Conservation (phyloP, 495 filamentous ascomycete genomes). For the Penicillium tannophilum region DNA sequence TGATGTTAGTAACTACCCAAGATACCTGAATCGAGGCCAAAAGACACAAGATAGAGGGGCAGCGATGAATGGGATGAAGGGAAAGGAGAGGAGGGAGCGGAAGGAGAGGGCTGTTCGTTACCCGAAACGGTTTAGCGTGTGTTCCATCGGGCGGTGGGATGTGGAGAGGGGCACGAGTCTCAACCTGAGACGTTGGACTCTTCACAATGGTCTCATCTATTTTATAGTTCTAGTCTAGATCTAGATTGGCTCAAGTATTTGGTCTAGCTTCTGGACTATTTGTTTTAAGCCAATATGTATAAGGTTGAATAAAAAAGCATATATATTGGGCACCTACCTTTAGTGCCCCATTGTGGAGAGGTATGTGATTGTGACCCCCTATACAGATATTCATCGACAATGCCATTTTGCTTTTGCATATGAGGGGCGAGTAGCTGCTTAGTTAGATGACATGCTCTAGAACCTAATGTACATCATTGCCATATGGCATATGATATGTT, state of each 20-base stretch:
- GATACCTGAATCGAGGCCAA: constrained; percentile 3
- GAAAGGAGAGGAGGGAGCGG: constrained; percentile 30
- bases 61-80: constrained; percentile 16
- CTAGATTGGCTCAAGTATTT: neutral
- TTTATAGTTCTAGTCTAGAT: neutral
- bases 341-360: neutral
- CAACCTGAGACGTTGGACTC: constrained; percentile 8
- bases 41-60: constrained; percentile 15
- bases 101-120: constrained; percentile 30
- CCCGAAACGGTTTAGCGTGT: constrained; percentile 29
- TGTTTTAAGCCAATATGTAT: neutral
- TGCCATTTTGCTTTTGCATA: neutral
- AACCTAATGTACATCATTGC: neutral
- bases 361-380: neutral
- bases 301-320: neutral
- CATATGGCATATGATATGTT: constrained; percentile 2
- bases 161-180: constrained; percentile 32
- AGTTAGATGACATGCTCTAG: too few relatives aligned
- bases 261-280: neutral
- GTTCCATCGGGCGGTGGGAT: constrained; percentile 36
- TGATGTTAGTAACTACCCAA: constrained; percentile 8
- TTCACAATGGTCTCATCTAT: neutral
- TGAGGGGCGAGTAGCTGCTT: neutral
- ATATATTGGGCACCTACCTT: neutral
- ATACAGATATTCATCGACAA: neutral